Base-by-base conservation (phyloP, 1,284 basidiomycete species). In the Phylloporus sp. region DNA sequence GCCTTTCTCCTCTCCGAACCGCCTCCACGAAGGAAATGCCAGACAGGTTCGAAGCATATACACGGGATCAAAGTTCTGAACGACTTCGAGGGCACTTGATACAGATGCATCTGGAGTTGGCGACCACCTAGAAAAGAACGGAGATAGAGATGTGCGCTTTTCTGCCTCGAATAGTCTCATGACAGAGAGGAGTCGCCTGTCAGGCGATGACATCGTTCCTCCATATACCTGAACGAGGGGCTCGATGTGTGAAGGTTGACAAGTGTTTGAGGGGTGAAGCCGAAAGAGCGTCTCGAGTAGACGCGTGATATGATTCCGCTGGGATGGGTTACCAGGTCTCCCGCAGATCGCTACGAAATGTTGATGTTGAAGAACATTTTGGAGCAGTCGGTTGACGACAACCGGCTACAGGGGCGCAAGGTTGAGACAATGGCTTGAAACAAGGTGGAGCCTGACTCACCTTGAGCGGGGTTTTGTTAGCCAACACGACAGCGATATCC, bases 111-210 rank as follows among this genome's bases (percentile, higher is more conserved):
- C 32, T 32, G 32, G 32, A 32, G 32, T 32, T 32, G 32, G 32
- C 32, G 89, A 89, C 93, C 94, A 95, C 47, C 80, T 80, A 1
- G 80, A 79, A 64, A 95, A 80, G 15, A 96, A 78, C 0, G 88
- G 82, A 0, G 87, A 84, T 3, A 91, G 80, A 0, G 94, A 93
- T 1, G 85, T 81, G 66, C 89, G 89, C n/a, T 90, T 86, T 62
- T 92, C 88, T 0, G 75, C 77, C 77, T 97, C 96, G 72, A 95
- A 96, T 1, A 94, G 82, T 52, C 86, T 86, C 82, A 97, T 93
- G 57, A 97, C 86, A 1, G 87, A 32, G 32, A 32, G 32, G 1
- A 98, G 80, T 60, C 83, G 84, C 23, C 86, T 84, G 76, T 98
- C 96, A 0, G 89, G 74, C 1, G 68, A 66, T 0, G 88, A 87